Evolutionary conservation across 2,329 filamentous ascomycete genomes (phyloP), one percentile per base, ranked within the genome.

Genomic region (Xylogone sp.): DNA sequence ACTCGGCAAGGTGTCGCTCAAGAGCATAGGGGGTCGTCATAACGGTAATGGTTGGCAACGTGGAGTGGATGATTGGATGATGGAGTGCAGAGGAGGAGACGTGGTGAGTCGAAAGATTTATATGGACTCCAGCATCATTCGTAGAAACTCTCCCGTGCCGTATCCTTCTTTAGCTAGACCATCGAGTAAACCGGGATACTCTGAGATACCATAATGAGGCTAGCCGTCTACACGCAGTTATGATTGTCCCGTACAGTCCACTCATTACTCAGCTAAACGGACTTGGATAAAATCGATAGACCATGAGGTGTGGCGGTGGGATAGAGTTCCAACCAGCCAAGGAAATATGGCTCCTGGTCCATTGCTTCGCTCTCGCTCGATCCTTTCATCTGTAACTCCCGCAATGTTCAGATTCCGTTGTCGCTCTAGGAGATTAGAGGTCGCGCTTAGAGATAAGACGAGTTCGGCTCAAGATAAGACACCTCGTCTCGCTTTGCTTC

Each of bases 1-100:
- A 64, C 24, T 50, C 48, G 21, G 48, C 48, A 21, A 50, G 4
- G 10, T 45, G 48, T 22, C 21, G 48, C 48, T 50, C 48, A 8
- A 8, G 39, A 21, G 31, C 46, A 18, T 46, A 46, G 44, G 18
- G 8, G 19, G 44, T 31, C 24, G 18, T 46, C 21, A 46, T 46
- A 39, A 39, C 13, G 34, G 34, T 39, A 16, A 39, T 4, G n/a
- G n/a, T 39, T 39, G n/a, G 34, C 34, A 39, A 39, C 34, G n/a
- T 16, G 34, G 34, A 16, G 34, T 18, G n/a, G 34, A 16, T 39
- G 34, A 39, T 39, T 18, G 34, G 34, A 16, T 16, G 34, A 7
- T 39, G 34, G 34, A 39, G 10, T 18, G 34, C 34, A 5, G 8
- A 16, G 5, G 5, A 39, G 13, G 13, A 16, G n/a, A 18, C 34